Evolutionary conservation across 2,329 filamentous ascomycete genomes (phyloP), one percentile per base, ranked within the genome.

Genomic region (Diaporthe citriasiana): DNA sequence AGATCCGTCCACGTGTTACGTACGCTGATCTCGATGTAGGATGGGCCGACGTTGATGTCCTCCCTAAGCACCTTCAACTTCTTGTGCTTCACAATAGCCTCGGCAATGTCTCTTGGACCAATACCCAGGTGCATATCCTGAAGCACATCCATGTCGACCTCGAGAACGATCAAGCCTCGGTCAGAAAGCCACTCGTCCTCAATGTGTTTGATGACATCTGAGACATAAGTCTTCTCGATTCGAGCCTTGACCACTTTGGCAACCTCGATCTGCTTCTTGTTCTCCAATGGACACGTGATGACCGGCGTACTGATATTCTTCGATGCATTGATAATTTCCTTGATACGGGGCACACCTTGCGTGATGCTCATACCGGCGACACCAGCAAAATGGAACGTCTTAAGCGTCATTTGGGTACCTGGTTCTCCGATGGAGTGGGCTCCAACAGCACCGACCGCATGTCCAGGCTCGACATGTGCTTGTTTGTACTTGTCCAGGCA

Each of bases 301-400:
- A 99, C 93, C 0, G 97, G 97, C 0, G 97, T 99, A 82, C 94
- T 97, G 83, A 99, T 99, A 66, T 88, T 87, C 82, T 95, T 97
- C 12, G 95, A 98, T 8, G 97, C 97, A 84, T 99, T 99, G 91
- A 99, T 99, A 78, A 99, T 99, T 88, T 99, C 97, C 85, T 99
- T 99, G 87, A 99, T 99, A 92, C 97, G 96, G 1, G 97, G 97
- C 9, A 99, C 97, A 94, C 97, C 97, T 81, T 98, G 95, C 0
- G 97, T 99, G 81, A 99, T 98, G 89, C 95, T 98, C 97, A 99
- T 98, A 82, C 96, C 96, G 56, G 97, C 97, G 77, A 99, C 97
- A 93, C 97, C 97, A 81, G 97, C 97, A 87, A 99, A 99, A 93
- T 98, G 97, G 91, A 98, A 98, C 81, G 97, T 98, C 86, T 98